Evolutionary conservation across 306 rosid genomes (phyloP), one percentile per base, ranked within the genome.

Genomic region (Hylodesmum podocarpum): DNA sequence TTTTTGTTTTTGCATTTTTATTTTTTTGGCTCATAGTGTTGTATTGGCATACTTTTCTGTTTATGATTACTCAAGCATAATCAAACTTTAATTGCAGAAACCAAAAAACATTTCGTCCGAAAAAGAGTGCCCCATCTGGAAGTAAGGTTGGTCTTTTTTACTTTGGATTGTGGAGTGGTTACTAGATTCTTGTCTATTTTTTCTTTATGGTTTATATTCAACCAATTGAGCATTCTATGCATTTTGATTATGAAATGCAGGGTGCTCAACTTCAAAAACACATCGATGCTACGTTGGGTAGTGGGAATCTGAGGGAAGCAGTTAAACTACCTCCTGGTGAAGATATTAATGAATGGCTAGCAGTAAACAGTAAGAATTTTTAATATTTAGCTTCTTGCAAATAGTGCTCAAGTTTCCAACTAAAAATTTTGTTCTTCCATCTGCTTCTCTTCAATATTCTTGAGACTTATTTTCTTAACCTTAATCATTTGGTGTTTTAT

Each of bases 241-340:
- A 37, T 76, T 18, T 34, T 68, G 40, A 73, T 65, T 55, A 25
- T 39, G 16, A 50, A 80, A 80, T 87, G 36, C 62, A 93, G 96
- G 98, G 96, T 21, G 98, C 96, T 73, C 96, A 93, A 74, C 93
- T 93, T 78, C 93, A 91, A 67, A 88, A 82, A 69, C 94, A 90
- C 59, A 93, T 93, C 6, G 96, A 93, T 90, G 90, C 94, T 34
- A 90, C 98, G 22, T 88, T 93, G 82, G 96, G 98, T 22, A 91
- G 94, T 88, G 98, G 98, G 9, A 91, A 93, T 83, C 78, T 93
- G 78, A 86, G 96, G 80, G 96, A 93, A 77, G 98, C 93, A 33
- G 96, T 93, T 36, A 85, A 87, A 4, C 88, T 93, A 15, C 98
- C 98, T 75, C 93, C 98, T 6, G 96, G 98, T n/a, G 98, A 93